phyloP scores from a whole-genome alignment of 495 filamentous ascomycete genomes.

The Neurospora intermedia region DNA sequence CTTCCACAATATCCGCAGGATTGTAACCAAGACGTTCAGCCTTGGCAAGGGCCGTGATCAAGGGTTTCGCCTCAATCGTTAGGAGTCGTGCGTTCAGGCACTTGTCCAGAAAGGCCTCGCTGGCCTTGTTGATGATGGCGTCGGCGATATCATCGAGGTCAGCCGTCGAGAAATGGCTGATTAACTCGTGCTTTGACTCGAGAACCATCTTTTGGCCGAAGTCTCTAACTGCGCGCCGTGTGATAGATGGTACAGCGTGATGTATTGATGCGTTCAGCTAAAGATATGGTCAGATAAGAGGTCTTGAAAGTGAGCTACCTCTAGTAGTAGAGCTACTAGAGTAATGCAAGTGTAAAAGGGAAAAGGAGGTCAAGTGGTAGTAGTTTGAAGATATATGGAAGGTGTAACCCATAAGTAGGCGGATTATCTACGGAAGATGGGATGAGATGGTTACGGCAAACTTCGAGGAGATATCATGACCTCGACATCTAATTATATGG shows the following conservation, averaged over 20 bases:
- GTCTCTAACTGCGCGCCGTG: conserved; percentile 31
- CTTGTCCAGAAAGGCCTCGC: conserved; percentile 36
- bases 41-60: conserved; percentile 39
- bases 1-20: conserved; percentile 28
- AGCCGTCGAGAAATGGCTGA: conserved; percentile 20
- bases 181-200: conserved; percentile 30
- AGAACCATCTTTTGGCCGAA: conserved; percentile 35
- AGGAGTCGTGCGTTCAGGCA: conserved; percentile 32
- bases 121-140: conserved; percentile 29
- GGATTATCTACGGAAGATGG: not conserved
- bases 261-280: conserved; percentile 39
- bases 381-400: not conserved
- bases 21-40: conserved; percentile 42
- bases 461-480: not conserved
- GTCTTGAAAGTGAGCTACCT: not conserved
- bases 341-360: not conserved
- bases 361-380: not conserved
- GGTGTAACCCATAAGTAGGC: not conserved
- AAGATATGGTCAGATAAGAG: not conserved
- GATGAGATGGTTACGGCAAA: not conserved
- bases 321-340: not conserved
- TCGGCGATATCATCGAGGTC: conserved; percentile 33
- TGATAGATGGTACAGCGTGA: conserved; percentile 25
- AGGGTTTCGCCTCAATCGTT: conserved; percentile 36
- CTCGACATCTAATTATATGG: not conserved